Evolutionary conservation across 2,329 filamentous ascomycete species (phyloP).

Genomic region (Intubia oerlemansii): DNA sequence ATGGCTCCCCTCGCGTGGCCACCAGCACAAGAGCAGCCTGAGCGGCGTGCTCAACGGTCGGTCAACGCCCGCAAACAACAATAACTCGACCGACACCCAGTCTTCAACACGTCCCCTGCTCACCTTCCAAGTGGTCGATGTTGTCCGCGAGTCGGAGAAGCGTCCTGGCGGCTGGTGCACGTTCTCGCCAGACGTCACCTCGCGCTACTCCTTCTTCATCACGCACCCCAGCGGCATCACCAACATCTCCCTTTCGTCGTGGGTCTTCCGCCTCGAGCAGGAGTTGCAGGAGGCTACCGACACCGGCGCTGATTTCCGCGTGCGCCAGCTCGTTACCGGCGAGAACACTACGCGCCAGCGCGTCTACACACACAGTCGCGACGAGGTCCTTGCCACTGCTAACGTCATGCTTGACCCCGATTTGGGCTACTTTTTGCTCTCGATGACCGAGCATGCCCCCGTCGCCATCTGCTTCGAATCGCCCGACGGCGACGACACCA

Average conservation of each 20-base stretch:
- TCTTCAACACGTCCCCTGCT: slow-evolving; percentile 26
- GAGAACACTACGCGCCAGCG: slow-evolving; percentile 33
- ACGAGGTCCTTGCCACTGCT: slow-evolving; percentile 29
- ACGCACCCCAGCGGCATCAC: slow-evolving; percentile 39
- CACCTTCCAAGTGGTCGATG: slow-evolving; percentile 41
- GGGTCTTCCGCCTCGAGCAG: slow-evolving; percentile 41
- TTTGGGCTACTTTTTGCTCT: slow-evolving; percentile 40
- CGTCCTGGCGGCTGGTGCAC: slow-evolving; percentile 38
- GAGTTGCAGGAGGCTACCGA: slow-evolving; percentile 35
- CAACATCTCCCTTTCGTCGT: slow-evolving; percentile 35
- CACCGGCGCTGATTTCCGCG: slow-evolving; percentile 37
- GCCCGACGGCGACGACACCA: slow-evolving; percentile 29
- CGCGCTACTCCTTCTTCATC: slow-evolving; percentile 40
- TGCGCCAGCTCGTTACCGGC: slow-evolving; percentile 36
- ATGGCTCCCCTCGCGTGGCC: slow-evolving; percentile 38
- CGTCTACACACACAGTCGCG: slow-evolving; percentile 30
- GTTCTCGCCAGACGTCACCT: slow-evolving; percentile 38
- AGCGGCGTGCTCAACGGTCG: not conserved
- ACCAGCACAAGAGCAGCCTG: slow-evolving; percentile 5
- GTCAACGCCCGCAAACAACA: not conserved
- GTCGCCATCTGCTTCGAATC: slow-evolving; percentile 37
- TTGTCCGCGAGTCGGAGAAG: slow-evolving; percentile 30
- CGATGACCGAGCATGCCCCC: slow-evolving; percentile 34
- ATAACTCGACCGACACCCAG: slow-evolving; percentile 9
- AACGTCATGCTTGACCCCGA: slow-evolving; percentile 36